Evolutionary conservation across 345 rosid genomes (phyloP), one percentile per base, ranked within the genome.

Genomic region (Streptanthus diversifolius): DNA sequence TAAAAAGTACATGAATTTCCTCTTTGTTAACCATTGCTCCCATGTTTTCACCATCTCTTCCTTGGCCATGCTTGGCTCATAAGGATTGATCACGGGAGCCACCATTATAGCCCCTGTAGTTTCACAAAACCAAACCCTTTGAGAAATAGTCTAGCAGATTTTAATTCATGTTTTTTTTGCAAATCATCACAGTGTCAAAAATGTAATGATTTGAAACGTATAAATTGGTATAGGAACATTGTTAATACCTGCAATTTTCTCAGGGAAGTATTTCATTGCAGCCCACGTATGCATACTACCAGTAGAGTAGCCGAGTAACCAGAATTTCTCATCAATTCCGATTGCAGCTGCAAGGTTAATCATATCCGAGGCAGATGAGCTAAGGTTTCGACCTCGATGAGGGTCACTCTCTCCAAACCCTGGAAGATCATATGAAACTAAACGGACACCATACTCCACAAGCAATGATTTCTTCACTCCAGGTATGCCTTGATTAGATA

Each of bases 341-440:
- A 84, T 35, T 57, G 92, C 91, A 81, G 83, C 64, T 21, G 91
- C 97, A 37, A 93, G 78, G 74, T 75, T 73, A 29, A 83, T 82
- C 81, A 93, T 80, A 79, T 93, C 97, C 19, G 75, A 52, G 24
- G 97, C 96, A 37, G 96, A 90, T 29, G 98, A 86, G 68, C 89
- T 93, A 32, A 90, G 91, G 71, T 85, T 83, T 76, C 97, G 87
- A 73, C 59, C 56, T 44, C 90, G 85, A 73, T 86, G 90, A 79
- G 92, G 88, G 71, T 90, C 98, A 70, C 98, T 93, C 85, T 93
- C 98, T 51, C 98, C 98, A 80, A 88, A 90, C 68, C 98, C 97
- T 72, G 98, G 97, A 80, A 90, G 96, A 77, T 93, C 98, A 77
- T 89, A 93, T 37, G 96, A 84, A 40, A 93, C 73, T 78, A 90